Evolutionary conservation across 2,329 filamentous ascomycete genomes (phyloP).

Genomic region (Alternaria panax): DNA sequence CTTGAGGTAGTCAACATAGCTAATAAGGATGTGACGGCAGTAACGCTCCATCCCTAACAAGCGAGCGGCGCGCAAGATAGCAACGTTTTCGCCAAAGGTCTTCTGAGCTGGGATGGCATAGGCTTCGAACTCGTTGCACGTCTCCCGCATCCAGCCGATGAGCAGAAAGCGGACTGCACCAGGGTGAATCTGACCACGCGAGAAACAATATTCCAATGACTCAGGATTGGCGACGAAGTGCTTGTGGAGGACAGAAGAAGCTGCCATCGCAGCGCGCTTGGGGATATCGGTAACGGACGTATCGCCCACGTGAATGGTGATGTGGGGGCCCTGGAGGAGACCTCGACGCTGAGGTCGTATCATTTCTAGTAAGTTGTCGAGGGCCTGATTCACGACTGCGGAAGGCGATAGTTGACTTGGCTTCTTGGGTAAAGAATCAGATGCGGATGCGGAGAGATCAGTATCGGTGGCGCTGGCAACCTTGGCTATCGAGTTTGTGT

Average conservation of each 20-base stretch:
- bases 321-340: conserved; percentile 12
- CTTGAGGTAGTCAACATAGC: conserved; percentile 17
- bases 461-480: background rate
- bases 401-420: background rate
- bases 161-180: conserved; percentile 16
- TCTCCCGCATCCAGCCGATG: conserved; percentile 14
- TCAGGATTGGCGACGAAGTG: conserved; percentile 18
- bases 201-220: conserved; percentile 10
- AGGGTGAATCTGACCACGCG: background rate
- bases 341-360: conserved; percentile 15
- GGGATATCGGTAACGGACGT: conserved; percentile 2
- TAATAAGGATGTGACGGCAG: conserved; percentile 6
- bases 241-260: conserved; percentile 14
- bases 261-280: conserved; percentile 27
- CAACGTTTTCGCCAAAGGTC: conserved; percentile 14
- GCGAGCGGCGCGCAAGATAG: conserved; percentile 17
- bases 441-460: background rate
- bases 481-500: background rate
- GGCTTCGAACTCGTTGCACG: conserved; percentile 13
- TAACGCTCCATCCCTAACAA: conserved; percentile 26
- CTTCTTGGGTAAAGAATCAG: background rate
- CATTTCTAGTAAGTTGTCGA: conserved; percentile 15
- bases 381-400: conserved; percentile 2
- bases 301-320: conserved; percentile 17
- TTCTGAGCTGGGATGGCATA: conserved; percentile 6